Conservation (phyloP, 2,329 filamentous ascomycete genomes). For the Alternaria alternata region DNA sequence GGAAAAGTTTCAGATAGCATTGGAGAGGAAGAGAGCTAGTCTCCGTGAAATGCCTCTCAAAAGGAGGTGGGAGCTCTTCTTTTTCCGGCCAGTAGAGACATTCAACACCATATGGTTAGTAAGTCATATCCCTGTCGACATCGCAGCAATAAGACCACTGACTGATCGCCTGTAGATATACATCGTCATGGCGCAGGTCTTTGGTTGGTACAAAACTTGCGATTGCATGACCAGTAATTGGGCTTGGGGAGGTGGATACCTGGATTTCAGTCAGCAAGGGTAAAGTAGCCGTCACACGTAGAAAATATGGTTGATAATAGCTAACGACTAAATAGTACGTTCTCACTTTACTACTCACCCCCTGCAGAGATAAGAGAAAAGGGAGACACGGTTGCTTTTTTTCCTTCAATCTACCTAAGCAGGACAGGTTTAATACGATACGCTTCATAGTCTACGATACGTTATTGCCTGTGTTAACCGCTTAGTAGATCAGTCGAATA, state of each 20-base stretch:
- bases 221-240: slow-evolving; percentile 52
- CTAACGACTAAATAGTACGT: too few species aligned
- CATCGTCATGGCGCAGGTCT: slow-evolving; percentile 50
- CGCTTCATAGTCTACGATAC: too few species aligned
- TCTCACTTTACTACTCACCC: too few species aligned
- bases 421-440: too few species aligned
- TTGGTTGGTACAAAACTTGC: slow-evolving; percentile 54
- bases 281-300: too few species aligned
- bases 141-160: neutral
- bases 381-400: too few species aligned
- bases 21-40: slow-evolving; percentile 12
- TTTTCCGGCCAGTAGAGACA: slow-evolving; percentile 44
- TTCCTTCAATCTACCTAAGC: too few species aligned
- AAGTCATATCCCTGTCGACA: neutral
- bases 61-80: slow-evolving; percentile 38
- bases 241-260: slow-evolving; percentile 52
- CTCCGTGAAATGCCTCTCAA: slow-evolving; percentile 24
- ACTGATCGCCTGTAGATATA: slow-evolving; percentile 13
- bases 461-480: too few species aligned
- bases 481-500: slow-evolving; percentile 38
- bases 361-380: too few species aligned
- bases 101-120: slow-evolving; percentile 51
- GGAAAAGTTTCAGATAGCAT: neutral
- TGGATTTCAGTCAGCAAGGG: slow-evolving; percentile 46
- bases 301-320: too few species aligned